phyloP scores from a whole-genome alignment of 2,329 filamentous ascomycete genomes.

The Cercospora brassicicola region DNA sequence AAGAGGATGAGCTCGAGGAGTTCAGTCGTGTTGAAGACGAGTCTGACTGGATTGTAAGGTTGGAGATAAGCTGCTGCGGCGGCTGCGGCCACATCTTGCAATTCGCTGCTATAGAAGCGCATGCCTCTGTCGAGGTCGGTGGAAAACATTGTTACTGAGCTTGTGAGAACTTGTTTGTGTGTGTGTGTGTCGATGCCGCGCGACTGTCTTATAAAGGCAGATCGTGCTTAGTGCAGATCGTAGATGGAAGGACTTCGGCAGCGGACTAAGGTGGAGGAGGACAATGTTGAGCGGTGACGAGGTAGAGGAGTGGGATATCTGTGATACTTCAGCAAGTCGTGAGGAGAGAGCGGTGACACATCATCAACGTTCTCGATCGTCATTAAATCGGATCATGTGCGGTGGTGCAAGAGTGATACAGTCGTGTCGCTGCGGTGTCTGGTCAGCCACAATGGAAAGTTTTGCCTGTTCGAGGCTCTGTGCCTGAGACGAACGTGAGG shows the following conservation, averaged over 20 bases:
- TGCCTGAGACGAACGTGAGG: background rate
- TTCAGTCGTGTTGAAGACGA: constrained; percentile 19
- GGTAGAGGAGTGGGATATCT: background rate
- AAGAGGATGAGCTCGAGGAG: constrained; percentile 17
- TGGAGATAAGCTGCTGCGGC: background rate
- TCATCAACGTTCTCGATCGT: constrained; percentile 2
- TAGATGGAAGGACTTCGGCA: background rate
- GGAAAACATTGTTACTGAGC: background rate
- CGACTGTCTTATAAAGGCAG: background rate
- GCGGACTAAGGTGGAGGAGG: background rate
- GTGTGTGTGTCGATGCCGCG: background rate
- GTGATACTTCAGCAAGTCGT: background rate
- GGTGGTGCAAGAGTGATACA: background rate
- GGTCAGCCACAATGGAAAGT: constrained; percentile 4
- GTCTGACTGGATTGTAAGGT: constrained; percentile 12
- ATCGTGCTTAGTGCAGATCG: background rate
- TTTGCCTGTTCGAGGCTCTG: constrained; percentile 1
- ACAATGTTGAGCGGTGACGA: background rate
- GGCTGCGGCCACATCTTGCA: background rate
- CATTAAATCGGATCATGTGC: constrained; percentile 9
- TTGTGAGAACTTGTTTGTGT: background rate
- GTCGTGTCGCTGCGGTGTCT: background rate
- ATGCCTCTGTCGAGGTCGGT: constrained; percentile 7
- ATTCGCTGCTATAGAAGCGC: constrained; percentile 6
- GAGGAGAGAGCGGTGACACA: constrained; percentile 11